These are phyloP conservation scores for Chaetomium sp. DNA, from an alignment of 2,329 filamentous ascomycete genomes.

Conservation along the genomic window DNA sequence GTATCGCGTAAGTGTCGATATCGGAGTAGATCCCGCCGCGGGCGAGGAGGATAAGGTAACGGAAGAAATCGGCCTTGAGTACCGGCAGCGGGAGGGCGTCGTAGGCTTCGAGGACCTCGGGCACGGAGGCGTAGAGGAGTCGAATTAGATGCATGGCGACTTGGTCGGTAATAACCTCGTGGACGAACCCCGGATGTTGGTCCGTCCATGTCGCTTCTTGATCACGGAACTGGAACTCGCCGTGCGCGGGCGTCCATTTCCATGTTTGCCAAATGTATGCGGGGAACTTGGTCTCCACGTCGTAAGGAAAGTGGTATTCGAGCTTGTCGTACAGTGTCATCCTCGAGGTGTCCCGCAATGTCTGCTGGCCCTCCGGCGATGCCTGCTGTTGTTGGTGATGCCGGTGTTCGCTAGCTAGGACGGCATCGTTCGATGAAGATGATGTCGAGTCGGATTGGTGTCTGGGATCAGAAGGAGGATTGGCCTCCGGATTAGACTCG, in stretches of 20 bases:
- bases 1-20: constrained; percentile 84
- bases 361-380: constrained; percentile 33
- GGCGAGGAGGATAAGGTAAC: constrained; percentile 61
- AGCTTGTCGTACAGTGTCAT: constrained; percentile 74
- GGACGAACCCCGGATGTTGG: constrained; percentile 82
- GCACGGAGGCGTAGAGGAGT: constrained; percentile 78
- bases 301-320: constrained; percentile 89
- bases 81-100: constrained; percentile 65
- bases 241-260: constrained; percentile 76
- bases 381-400: constrained; percentile 20
- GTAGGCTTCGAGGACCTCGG: constrained; percentile 74
- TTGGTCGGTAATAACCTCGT: constrained; percentile 93
- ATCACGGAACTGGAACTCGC: constrained; percentile 72
- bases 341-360: constrained; percentile 62
- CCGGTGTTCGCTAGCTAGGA: constrained; percentile 12
- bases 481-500: constrained; percentile 16
- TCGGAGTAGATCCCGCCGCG: constrained; percentile 70
- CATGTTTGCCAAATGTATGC: constrained; percentile 99
- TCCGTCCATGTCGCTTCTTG: constrained; percentile 86
- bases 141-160: constrained; percentile 75
- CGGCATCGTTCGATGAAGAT: constrained; percentile 12
- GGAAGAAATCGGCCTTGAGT: constrained; percentile 73
- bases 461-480: not conserved
- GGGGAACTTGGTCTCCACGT: constrained; percentile 80
- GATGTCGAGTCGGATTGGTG: constrained; percentile 22